Evolutionary conservation across 768 basidiomycete species (phyloP).

Genomic region (Serendipita sp.): DNA sequence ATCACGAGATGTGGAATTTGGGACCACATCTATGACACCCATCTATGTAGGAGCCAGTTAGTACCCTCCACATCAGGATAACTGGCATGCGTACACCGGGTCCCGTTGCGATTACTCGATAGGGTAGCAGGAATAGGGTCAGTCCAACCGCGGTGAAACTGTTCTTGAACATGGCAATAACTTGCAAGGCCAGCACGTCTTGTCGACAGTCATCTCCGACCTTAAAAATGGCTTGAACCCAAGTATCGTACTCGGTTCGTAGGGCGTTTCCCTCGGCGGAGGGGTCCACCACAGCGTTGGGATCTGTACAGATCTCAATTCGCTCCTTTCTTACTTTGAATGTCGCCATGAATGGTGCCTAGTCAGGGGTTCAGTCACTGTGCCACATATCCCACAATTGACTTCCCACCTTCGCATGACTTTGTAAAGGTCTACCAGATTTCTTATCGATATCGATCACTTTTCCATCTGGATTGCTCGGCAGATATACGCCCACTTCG

Average conservation of each 20-base stretch:
- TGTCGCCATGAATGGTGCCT: constrained; percentile 99
- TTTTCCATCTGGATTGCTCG: constrained; percentile 90
- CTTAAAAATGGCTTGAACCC: constrained; percentile 99
- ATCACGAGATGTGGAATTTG: constrained; percentile 92
- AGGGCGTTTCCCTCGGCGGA: constrained; percentile 30
- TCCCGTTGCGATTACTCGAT: constrained; percentile 90
- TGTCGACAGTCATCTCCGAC: constrained; percentile 98
- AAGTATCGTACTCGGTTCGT: constrained; percentile 56
- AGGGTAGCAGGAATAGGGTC: constrained; percentile 83
- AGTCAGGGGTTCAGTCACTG: not conserved
- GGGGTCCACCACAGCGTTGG: constrained; percentile 54
- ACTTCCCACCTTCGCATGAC: constrained; percentile 74
- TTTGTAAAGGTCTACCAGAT: constrained; percentile 88
- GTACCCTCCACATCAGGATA: not conserved
- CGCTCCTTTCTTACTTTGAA: constrained; percentile 92
- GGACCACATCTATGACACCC: constrained; percentile 96
- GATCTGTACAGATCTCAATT: constrained; percentile 46
- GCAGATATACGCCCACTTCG: constrained; percentile 90
- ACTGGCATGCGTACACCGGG: constrained; percentile 55
- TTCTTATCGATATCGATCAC: constrained; percentile 97
- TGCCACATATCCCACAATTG: not conserved
- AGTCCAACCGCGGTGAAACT: constrained; percentile 81
- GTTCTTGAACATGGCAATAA: constrained; percentile 99
- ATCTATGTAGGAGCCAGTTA: not conserved
- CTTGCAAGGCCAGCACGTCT: constrained; percentile 89